Evolutionary conservation across 306 rosid species (phyloP), one percentile per base, ranked within the genome.

Genomic region (Fragaria iinumae): DNA sequence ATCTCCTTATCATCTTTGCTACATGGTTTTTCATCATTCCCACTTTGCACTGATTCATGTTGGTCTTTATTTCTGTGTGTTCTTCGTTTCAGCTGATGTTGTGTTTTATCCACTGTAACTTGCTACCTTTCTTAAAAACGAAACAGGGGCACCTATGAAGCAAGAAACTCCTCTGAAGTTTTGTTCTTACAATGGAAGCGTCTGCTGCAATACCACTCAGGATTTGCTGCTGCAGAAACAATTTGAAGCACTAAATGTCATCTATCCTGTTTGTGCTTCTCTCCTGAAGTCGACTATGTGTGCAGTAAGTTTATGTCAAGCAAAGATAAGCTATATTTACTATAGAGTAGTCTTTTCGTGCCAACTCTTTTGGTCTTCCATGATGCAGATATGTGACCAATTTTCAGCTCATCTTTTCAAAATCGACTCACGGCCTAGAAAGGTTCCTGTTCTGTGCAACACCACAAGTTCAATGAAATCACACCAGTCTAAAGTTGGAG

Each of bases 391-490:
- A 63, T 81, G 79, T 60, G 79, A 78, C 67, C 76, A 75, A 6
- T 84, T 64, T 72, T 84, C 85, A 32, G 78, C 76, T 55, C 55
- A 75, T 43, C 39, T 57, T 41, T 71, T 70, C 38, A 41, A 69
- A 60, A n/a, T 25, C n/a, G 78, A 79, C 41, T 79, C 71, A 27
- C 70, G 65, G 63, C 43, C 71, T 48, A 64, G 75, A 59, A 55
- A 52, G 20, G 67, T 75, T 71, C 81, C 88, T 59, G 29, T 67
- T 67, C 78, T 84, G 45, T 78, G 85, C 79, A 71, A 76, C 69
- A 47, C 74, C 62, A 75, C 76, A 17, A 10, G 48, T 68, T 57
- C 57, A 16, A 43, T 43, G 64, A 84, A 50, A 67, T 45, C 79
- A 34, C 69, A 43, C 13, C 72, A 59, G 64, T 59, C 82, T 16